A percentile compares a stretch with the other conserved stretches of the same genome.
Conservation (phyloP, 2,329 filamentous ascomycete genomes). For the Aureobasidium sp. region DNA sequence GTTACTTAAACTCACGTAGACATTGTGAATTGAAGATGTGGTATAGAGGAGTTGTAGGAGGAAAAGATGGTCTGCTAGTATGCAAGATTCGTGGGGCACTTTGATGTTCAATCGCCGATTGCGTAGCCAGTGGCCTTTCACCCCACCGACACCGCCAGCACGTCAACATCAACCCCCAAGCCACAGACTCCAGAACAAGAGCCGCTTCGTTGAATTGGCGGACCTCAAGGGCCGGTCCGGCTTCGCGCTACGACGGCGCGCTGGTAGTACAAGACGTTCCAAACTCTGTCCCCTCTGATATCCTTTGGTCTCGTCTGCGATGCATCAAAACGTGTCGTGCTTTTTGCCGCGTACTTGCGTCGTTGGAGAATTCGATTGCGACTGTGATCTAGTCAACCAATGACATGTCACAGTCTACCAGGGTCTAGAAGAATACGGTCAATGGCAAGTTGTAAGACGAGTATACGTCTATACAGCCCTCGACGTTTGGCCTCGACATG, state of each 20-base stretch:
- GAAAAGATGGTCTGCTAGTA: background rate
- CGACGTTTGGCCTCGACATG: no score
- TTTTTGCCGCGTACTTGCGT: no score
- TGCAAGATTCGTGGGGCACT: background rate
- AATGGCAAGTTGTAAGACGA: no score
- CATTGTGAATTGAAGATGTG: background rate
- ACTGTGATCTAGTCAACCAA: no score
- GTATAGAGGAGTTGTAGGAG: background rate
- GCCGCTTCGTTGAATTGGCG: background rate
- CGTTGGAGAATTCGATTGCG: no score
- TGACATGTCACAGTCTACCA: no score
- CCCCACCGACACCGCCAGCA: constrained; percentile 10
- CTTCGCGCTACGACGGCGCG: background rate
- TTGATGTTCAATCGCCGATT: background rate
- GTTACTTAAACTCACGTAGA: background rate
- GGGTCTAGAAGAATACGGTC: no score
- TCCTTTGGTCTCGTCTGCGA: no score
- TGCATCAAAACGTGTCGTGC: no score
- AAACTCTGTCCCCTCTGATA: no score
- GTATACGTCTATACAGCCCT: no score
- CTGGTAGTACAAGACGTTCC: no score
- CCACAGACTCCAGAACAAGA: background rate
- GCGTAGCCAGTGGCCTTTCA: background rate
- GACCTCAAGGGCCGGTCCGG: background rate
- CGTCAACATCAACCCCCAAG: constrained; percentile 3